A percentile compares a stretch with the other conserved stretches of the same genome.
phyloP scores from a whole-genome alignment of 495 filamentous ascomycete genomes.

The Lasiosphaeria hispida region DNA sequence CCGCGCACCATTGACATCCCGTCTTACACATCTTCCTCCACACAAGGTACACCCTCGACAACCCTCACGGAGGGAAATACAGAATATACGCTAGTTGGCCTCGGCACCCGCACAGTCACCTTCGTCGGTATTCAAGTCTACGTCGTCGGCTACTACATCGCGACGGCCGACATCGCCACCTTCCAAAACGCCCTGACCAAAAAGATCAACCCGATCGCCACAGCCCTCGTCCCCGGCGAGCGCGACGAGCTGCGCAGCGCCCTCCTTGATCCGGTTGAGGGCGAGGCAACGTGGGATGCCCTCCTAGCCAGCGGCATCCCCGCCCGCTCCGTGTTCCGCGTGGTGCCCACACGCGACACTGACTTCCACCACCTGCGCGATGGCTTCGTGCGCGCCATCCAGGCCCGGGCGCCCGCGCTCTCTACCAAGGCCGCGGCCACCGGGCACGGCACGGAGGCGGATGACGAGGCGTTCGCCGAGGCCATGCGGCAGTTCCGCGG shows the following conservation, averaged over 20 bases:
- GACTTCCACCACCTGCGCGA: slow-evolving; percentile 91
- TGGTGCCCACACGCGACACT: slow-evolving; percentile 83
- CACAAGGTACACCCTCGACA: slow-evolving; percentile 13
- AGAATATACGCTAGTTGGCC: slow-evolving; percentile 83
- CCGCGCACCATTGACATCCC: slow-evolving; percentile 68
- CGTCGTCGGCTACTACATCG: slow-evolving; percentile 87
- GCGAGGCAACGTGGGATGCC: slow-evolving; percentile 68
- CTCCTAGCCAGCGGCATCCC: slow-evolving; percentile 62
- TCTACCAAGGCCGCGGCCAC: slow-evolving; percentile 2
- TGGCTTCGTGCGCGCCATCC: slow-evolving; percentile 83
- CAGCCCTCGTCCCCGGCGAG: slow-evolving; percentile 76
- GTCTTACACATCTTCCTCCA: slow-evolving; percentile 29
- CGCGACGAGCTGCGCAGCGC: slow-evolving; percentile 64
- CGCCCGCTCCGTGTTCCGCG: slow-evolving; percentile 65
- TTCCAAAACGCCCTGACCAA: slow-evolving; percentile 47
- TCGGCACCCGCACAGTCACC: slow-evolving; percentile 84
- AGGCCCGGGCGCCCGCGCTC: slow-evolving; percentile 54
- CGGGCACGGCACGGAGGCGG: slow-evolving; percentile 46
- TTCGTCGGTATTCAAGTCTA: slow-evolving; percentile 93
- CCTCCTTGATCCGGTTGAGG: slow-evolving; percentile 66
- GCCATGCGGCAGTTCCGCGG: slow-evolving; percentile 72
- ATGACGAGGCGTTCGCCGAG: slow-evolving; percentile 67
- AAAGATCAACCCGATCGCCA: slow-evolving; percentile 63
- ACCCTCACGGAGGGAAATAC: slow-evolving; percentile 27
- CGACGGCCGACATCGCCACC: slow-evolving; percentile 67